Evolutionary conservation across 1,284 basidiomycete species (phyloP).

Genomic region (Abortiporus biennis): DNA sequence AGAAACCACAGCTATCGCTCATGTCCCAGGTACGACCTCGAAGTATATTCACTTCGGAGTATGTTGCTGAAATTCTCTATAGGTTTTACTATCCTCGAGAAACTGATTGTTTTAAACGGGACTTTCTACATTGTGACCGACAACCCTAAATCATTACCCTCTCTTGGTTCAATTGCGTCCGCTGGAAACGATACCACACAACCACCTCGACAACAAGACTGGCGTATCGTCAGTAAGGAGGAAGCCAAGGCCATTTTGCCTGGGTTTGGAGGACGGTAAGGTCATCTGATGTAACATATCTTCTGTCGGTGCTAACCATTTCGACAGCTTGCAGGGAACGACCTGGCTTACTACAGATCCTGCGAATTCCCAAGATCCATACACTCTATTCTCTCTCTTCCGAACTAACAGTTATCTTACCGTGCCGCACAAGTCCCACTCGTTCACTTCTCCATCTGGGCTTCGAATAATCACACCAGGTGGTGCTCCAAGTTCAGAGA

Average conservation of each 20-base stretch:
- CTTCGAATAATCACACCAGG: conserved; percentile 39
- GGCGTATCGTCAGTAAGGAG: conserved; percentile 33
- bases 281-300: conserved; percentile 5
- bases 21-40: conserved; percentile 47
- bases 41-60: too few relatives aligned
- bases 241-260: conserved; percentile 23
- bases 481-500: conserved; percentile 29
- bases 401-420: conserved; percentile 71
- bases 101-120: conserved; percentile 63
- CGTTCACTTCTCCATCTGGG: conserved; percentile 16
- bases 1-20: conserved; percentile 42
- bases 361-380: conserved; percentile 43
- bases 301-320: too few relatives aligned
- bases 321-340: conserved; percentile 23
- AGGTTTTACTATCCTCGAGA: conserved; percentile 82
- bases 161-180: conserved; percentile 42
- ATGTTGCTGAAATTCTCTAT: background rate
- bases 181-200: conserved; percentile 28
- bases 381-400: conserved; percentile 76
- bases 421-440: conserved; percentile 14
- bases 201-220: conserved; percentile 52
- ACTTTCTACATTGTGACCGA: conserved; percentile 66
- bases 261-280: conserved; percentile 25
- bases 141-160: conserved; percentile 42
- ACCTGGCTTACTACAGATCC: conserved; percentile 23